Evolutionary conservation across 1,284 basidiomycete species (phyloP).

Genomic region (Ganoderma meredithae): DNA sequence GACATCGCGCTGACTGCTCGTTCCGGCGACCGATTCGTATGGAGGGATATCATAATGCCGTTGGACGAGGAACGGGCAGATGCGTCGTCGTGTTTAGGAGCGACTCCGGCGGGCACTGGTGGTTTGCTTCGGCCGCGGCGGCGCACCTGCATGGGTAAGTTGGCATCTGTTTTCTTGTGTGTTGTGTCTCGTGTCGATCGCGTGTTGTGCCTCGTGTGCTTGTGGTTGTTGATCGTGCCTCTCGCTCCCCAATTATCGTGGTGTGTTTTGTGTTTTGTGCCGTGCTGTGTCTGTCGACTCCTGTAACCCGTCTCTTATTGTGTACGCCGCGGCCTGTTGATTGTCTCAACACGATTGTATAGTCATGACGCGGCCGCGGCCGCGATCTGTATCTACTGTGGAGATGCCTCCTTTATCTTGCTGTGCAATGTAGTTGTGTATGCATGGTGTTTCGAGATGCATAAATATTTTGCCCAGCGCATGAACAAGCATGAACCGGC

Average conservation of each 20-base stretch:
- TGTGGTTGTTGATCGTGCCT: not conserved
- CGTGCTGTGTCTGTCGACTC: not conserved
- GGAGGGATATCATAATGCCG: slow-evolving; percentile 6
- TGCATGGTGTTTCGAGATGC: not conserved
- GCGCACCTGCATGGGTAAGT: slow-evolving; percentile 4
- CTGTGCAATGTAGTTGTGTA: not conserved
- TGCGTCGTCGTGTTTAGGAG: not conserved
- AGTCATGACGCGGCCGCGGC: too few relatives aligned
- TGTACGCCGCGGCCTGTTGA: not conserved
- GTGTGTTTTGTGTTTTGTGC: not conserved
- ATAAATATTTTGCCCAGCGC: not conserved
- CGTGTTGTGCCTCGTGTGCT: not conserved
- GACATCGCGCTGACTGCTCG: not conserved
- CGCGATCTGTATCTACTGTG: not conserved
- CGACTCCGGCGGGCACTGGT: not conserved
- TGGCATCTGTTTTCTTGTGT: slow-evolving; percentile 1
- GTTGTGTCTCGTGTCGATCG: not conserved
- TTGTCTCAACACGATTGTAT: too few relatives aligned
- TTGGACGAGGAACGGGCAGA: slow-evolving; percentile 1
- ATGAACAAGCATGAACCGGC: not conserved
- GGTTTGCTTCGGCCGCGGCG: not conserved
- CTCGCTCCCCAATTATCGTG: not conserved
- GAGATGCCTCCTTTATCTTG: not conserved
- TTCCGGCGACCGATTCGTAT: not conserved
- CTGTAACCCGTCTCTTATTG: not conserved